phyloP scores from a whole-genome alignment of 2,329 filamentous ascomycete genomes.

The Dendrostoma leiphaemia region DNA sequence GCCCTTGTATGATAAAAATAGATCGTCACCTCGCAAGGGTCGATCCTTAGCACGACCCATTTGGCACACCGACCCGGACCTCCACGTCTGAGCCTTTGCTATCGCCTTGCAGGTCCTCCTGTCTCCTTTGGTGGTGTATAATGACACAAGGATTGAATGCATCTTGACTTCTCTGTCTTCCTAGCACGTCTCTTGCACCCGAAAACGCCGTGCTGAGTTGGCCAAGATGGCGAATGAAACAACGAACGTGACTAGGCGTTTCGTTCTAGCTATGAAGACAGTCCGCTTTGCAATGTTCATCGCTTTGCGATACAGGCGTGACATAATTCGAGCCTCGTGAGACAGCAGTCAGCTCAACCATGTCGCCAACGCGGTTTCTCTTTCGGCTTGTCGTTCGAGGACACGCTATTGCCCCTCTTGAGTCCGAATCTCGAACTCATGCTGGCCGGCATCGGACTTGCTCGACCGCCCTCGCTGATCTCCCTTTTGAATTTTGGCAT shows the following conservation, averaged over 20 bases:
- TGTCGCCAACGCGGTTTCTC: slow-evolving; percentile 14
- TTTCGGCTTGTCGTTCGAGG: slow-evolving; percentile 7
- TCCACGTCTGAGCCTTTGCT: no score
- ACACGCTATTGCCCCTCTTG: slow-evolving; percentile 9
- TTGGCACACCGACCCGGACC: neutral
- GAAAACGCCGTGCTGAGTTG: slow-evolving; percentile 15
- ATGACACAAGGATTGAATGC: no score
- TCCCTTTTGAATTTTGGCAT: slow-evolving; percentile 34
- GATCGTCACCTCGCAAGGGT: no score
- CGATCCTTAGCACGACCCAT: neutral
- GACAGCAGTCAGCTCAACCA: neutral
- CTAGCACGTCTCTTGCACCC: neutral
- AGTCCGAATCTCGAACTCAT: slow-evolving; percentile 7
- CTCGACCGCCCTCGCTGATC: slow-evolving; percentile 7
- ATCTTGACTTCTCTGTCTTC: neutral
- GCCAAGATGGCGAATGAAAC: neutral
- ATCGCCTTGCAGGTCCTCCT: no score
- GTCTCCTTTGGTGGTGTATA: no score
- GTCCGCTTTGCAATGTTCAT: neutral
- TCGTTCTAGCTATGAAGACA: neutral
- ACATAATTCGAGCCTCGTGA: neutral
- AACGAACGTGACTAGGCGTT: neutral
- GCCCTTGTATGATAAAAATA: no score
- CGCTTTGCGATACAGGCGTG: neutral
- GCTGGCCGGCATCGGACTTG: slow-evolving; percentile 12